phyloP scores from a whole-genome alignment of 2,329 filamentous ascomycete species.

The Mycogone perniciosa region DNA sequence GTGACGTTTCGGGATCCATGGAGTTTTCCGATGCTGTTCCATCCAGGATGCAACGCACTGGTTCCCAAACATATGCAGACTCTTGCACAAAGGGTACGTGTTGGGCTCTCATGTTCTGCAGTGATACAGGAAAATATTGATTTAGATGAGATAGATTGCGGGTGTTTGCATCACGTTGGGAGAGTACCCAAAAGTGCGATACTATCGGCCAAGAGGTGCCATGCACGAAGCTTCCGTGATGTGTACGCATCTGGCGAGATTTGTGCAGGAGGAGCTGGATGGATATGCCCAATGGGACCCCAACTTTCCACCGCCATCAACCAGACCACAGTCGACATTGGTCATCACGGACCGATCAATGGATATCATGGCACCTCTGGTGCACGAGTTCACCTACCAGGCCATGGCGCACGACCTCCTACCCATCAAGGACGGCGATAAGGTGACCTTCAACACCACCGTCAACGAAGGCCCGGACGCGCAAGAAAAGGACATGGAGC shows the following conservation, averaged over 20 bases:
- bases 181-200: conserved; percentile 89
- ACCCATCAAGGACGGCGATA: conserved; percentile 81
- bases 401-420: conserved; percentile 95
- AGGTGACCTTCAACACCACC: conserved; percentile 74
- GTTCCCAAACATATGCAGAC: conserved; percentile 77
- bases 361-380: conserved; percentile 78
- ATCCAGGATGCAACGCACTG: conserved; percentile 80
- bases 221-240: conserved; percentile 83
- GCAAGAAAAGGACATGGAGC: conserved; percentile 84
- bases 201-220: conserved; percentile 70
- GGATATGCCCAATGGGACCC: conserved; percentile 78
- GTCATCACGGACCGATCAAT: conserved; percentile 88
- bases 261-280: conserved; percentile 88
- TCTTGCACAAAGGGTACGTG: conserved; percentile 74
- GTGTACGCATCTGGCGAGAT: conserved; percentile 79
- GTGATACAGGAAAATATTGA: conserved; percentile 1
- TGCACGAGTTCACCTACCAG: conserved; percentile 98
- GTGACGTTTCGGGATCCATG: conserved; percentile 90
- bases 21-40: conserved; percentile 90
- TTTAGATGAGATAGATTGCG: conserved; percentile 25
- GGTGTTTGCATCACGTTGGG: conserved; percentile 84
- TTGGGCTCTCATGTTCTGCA: no score
- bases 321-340: conserved; percentile 73
- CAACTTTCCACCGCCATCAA: conserved; percentile 74
- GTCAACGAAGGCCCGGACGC: conserved; percentile 69